phyloP scores from a whole-genome alignment of 2,329 filamentous ascomycete species.

The Diplodia intermedia region DNA sequence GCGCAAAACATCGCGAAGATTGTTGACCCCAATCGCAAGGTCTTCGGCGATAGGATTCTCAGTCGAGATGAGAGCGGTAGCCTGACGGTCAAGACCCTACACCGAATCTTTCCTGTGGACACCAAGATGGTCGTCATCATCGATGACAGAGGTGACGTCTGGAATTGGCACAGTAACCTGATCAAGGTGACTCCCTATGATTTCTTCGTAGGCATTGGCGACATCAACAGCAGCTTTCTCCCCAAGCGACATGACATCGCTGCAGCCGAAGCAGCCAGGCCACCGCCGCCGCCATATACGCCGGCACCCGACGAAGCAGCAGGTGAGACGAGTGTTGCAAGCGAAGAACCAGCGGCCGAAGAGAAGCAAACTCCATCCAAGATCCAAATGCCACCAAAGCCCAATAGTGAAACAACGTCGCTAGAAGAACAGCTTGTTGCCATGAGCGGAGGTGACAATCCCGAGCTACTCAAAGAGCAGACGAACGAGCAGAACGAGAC shows the following conservation, averaged over 20 bases:
- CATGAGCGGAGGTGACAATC: slow-evolving; percentile 75
- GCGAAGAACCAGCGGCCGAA: background rate
- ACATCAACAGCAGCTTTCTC: slow-evolving; percentile 97
- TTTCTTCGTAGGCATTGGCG: slow-evolving; percentile 97
- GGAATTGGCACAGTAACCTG: slow-evolving; percentile 90
- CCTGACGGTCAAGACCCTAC: slow-evolving; percentile 86
- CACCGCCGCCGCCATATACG: slow-evolving; percentile 2
- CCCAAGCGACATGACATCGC: slow-evolving; percentile 69
- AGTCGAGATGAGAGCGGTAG: slow-evolving; percentile 97
- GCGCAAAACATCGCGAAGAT: slow-evolving; percentile 90
- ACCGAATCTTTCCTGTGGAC: slow-evolving; percentile 91
- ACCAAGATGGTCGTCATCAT: slow-evolving; percentile 99
- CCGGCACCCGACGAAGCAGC: background rate
- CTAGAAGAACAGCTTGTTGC: slow-evolving; percentile 77
- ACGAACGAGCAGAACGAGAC: slow-evolving; percentile 84
- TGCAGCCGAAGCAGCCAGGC: slow-evolving; percentile 18
- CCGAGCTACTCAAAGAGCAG: slow-evolving; percentile 73
- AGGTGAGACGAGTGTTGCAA: background rate
- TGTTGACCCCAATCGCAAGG: slow-evolving; percentile 84
- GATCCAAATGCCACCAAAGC: slow-evolving; percentile 34
- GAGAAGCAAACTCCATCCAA: slow-evolving; percentile 28
- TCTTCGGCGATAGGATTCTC: slow-evolving; percentile 93
- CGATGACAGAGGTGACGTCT: slow-evolving; percentile 94
- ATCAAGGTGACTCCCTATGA: slow-evolving; percentile 96
- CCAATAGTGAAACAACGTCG: slow-evolving; percentile 61